Conservation (phyloP, 163 green algal genomes). For the Prototheca cutis region DNA sequence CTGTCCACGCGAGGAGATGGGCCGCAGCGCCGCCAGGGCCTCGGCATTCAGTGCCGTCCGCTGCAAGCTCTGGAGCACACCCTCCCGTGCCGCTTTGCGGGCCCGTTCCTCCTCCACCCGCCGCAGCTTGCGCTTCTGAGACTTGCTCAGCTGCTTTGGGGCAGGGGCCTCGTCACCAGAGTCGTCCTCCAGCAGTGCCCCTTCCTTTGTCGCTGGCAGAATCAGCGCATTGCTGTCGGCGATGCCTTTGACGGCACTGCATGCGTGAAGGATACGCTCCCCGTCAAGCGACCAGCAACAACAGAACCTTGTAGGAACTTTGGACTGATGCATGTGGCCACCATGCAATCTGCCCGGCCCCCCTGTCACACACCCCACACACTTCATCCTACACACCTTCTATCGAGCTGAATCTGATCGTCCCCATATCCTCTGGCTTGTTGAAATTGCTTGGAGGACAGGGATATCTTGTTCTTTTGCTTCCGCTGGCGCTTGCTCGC, state of each 20-base stretch:
- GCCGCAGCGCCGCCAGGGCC: slow-evolving; percentile 50
- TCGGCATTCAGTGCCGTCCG: slow-evolving; percentile 20
- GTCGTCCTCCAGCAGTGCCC: background rate
- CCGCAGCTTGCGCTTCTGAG: slow-evolving; percentile 40
- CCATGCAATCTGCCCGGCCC: no score
- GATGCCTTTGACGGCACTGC: no score
- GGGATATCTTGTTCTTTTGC: slow-evolving; percentile 16
- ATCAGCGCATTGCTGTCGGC: slow-evolving; percentile 36
- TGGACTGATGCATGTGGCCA: no score
- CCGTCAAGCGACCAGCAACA: no score
- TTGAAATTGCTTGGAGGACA: slow-evolving; percentile 23
- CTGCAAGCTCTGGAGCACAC: slow-evolving; percentile 21
- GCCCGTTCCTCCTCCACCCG: slow-evolving; percentile 36
- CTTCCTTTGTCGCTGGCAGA: slow-evolving; percentile 16
- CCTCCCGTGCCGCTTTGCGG: slow-evolving; percentile 9
- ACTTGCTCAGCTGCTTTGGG: slow-evolving; percentile 30
- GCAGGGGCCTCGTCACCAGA: background rate
- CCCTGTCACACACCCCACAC: no score
- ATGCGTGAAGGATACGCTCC: no score
- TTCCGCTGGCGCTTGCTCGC: slow-evolving; percentile 35
- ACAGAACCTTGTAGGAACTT: no score
- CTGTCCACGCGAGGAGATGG: slow-evolving; percentile 44
- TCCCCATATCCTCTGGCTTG: background rate
- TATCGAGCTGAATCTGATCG: no score
- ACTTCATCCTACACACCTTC: no score